Evolutionary conservation across 176 grass and related monocot species (phyloP).

Genomic region (Phragmites australis): DNA sequence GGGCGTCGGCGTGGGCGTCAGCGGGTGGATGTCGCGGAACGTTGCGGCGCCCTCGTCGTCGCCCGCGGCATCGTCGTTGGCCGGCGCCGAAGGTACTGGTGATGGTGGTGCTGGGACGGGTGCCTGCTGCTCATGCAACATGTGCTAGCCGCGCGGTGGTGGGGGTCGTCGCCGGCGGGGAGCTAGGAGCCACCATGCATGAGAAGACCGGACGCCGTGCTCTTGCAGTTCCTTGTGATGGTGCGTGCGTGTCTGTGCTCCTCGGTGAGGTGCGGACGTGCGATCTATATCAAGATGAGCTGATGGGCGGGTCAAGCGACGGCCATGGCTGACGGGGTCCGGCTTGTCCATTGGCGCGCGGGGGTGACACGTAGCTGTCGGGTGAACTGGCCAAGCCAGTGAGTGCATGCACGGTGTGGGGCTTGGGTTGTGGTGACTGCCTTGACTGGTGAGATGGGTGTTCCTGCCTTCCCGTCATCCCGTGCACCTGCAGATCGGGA

Average conservation of each 20-base stretch:
- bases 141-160: conserved; percentile 36
- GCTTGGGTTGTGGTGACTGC: too few relatives aligned
- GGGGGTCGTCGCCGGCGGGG: conserved; percentile 11
- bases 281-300: conserved; percentile 7
- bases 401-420: not conserved
- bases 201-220: not conserved
- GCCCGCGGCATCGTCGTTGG: not conserved
- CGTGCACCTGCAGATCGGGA: conserved; percentile 6
- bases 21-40: conserved; percentile 80
- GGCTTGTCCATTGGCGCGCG: conserved; percentile 34
- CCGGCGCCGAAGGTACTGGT: not conserved
- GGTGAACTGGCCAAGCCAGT: not conserved
- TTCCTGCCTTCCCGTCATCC: not conserved
- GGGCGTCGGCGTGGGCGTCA: conserved; percentile 40
- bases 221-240: not conserved
- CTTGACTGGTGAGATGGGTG: too few relatives aligned
- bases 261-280: not conserved
- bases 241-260: not conserved
- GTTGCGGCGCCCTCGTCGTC: conserved; percentile 15
- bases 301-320: not conserved
- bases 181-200: conserved; percentile 37
- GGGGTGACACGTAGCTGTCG: conserved; percentile 44
- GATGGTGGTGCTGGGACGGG: not conserved
- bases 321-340: conserved; percentile 1
- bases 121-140: conserved; percentile 60